Percentiles rank a stretch among this genome's conserved stretches.
Evolutionary conservation across 495 filamentous ascomycete species (phyloP).

Genomic region (Aspergillus bertholletiae): DNA sequence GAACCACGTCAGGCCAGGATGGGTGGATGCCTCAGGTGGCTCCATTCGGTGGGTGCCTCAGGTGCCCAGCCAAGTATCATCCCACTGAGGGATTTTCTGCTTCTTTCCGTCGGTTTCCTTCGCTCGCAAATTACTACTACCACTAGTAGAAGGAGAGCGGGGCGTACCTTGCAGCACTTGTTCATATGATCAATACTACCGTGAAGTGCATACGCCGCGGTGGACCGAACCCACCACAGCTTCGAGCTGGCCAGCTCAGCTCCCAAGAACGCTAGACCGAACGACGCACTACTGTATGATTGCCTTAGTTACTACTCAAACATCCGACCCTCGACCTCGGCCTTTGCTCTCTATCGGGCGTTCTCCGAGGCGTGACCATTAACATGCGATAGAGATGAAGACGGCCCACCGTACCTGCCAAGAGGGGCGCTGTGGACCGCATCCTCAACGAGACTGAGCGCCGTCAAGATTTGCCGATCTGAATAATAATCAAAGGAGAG

Average conservation of each 20-base stretch:
- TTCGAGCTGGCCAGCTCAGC: background rate
- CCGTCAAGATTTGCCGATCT: conserved; percentile 1
- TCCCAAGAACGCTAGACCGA: background rate
- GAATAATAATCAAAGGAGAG: conserved; percentile 3
- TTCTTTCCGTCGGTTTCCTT: background rate
- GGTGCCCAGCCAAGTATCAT: background rate
- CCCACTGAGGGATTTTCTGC: background rate
- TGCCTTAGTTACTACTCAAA: background rate
- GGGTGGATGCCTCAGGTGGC: too few relatives aligned
- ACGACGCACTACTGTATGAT: background rate
- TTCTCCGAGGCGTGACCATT: background rate
- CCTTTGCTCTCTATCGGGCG: background rate
- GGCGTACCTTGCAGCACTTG: background rate
- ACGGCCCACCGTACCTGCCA: conserved; percentile 5
- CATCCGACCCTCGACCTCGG: background rate
- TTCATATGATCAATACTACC: background rate
- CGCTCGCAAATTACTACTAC: too few relatives aligned
- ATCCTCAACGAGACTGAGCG: background rate
- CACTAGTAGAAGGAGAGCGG: background rate
- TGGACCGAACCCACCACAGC: conserved; percentile 5
- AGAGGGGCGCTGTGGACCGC: conserved; percentile 6
- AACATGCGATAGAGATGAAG: background rate
- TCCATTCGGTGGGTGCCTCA: background rate
- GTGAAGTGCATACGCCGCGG: background rate
- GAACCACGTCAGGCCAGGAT: too few relatives aligned